Conservation (phyloP, 2,329 filamentous ascomycete species). For the Xylaria sp. region DNA sequence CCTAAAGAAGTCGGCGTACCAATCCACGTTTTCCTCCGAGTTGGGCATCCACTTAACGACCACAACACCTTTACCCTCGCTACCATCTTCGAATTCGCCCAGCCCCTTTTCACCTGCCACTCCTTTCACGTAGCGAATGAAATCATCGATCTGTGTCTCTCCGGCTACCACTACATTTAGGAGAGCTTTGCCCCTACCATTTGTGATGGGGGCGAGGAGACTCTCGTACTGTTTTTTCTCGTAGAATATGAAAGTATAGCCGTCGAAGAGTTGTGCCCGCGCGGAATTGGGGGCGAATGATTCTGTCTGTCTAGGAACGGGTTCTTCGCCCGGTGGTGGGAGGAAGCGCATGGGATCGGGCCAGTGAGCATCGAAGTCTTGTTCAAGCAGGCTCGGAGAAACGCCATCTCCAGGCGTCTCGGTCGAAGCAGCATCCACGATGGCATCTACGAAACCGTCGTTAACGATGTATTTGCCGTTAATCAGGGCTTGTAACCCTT, state of each 20-base stretch:
- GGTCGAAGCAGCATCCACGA: constrained; percentile 68
- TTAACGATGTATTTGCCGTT: constrained; percentile 82
- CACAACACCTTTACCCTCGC: constrained; percentile 76
- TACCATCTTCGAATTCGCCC: constrained; percentile 70
- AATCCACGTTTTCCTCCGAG: constrained; percentile 65
- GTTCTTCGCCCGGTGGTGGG: constrained; percentile 80
- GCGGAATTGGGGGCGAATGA: constrained; percentile 75
- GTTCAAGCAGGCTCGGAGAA: constrained; percentile 70
- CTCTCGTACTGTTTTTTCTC: constrained; percentile 79
- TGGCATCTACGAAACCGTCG: constrained; percentile 75
- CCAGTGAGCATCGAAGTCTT: constrained; percentile 82
- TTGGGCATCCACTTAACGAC: constrained; percentile 77
- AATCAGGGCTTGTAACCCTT: constrained; percentile 86
- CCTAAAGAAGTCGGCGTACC: constrained; percentile 76
- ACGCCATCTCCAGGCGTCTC: constrained; percentile 59
- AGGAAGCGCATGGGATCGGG: constrained; percentile 77
- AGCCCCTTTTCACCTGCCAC: constrained; percentile 79
- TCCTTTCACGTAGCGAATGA: constrained; percentile 79
- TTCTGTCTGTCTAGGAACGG: constrained; percentile 71
- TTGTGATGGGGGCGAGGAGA: constrained; percentile 77
- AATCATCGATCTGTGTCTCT: constrained; percentile 76
- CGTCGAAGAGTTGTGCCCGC: constrained; percentile 79
- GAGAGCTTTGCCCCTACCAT: constrained; percentile 84
- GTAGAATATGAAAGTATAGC: constrained; percentile 90
- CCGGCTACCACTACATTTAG: constrained; percentile 69